Conservation (phyloP, 768 basidiomycete species). For the Kwoniella pini region DNA sequence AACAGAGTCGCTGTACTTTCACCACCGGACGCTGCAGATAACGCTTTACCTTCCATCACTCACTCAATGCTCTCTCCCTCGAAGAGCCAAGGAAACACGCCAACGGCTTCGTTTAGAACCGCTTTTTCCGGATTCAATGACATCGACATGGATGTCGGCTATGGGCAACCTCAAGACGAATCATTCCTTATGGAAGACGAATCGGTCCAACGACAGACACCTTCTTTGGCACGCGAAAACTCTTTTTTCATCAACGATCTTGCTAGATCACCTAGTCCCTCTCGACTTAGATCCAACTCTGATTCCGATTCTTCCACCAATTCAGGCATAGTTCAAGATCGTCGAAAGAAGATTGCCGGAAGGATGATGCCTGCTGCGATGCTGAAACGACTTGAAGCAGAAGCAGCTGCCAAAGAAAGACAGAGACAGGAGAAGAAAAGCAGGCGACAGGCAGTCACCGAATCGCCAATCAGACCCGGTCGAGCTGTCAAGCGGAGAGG, state of each 20-base stretch:
- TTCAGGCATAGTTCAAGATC: constrained; percentile 14
- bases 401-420: constrained; percentile 27
- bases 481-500: constrained; percentile 59
- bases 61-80: constrained; percentile 6
- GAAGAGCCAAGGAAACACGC: constrained; percentile 8
- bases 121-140: constrained; percentile 12
- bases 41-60: background rate
- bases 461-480: constrained; percentile 34
- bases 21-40: background rate
- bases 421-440: constrained; percentile 19
- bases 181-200: background rate
- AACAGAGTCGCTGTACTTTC: background rate
- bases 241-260: constrained; percentile 27
- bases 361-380: constrained; percentile 64
- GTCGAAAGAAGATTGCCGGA: constrained; percentile 36
- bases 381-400: constrained; percentile 55
- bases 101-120: constrained; percentile 12
- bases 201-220: background rate
- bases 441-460: constrained; percentile 55
- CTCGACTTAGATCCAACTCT: background rate
- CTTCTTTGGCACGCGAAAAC: background rate
- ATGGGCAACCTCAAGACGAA: constrained; percentile 17
- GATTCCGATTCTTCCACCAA: constrained; percentile 5
- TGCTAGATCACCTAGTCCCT: constrained; percentile 4
- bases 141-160: constrained; percentile 20